Percentiles rank a stretch among this genome's conserved stretches.
Evolutionary conservation across 2,329 filamentous ascomycete genomes (phyloP).

Genomic region (Penicillium palitans): DNA sequence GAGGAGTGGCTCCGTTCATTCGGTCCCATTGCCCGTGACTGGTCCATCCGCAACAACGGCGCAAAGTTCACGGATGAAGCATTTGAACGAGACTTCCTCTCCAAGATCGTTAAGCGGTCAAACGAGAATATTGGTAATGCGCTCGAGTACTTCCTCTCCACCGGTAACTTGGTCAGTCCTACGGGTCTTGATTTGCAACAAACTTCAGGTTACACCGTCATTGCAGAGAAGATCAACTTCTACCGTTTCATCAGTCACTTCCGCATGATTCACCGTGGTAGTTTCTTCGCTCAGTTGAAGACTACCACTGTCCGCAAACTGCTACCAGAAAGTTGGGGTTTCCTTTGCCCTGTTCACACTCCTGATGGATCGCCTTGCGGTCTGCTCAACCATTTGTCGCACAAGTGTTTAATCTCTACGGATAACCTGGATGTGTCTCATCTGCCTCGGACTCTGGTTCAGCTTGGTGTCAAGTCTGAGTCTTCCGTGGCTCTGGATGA

Average conservation of each 20-base stretch:
- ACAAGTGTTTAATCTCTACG: conserved; percentile 90
- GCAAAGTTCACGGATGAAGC: conserved; percentile 69
- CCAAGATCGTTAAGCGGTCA: conserved; percentile 73
- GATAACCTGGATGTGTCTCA: conserved; percentile 70
- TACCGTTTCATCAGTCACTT: conserved; percentile 98
- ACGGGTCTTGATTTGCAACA: conserved; percentile 94
- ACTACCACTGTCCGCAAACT: conserved; percentile 96
- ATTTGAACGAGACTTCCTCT: conserved; percentile 77
- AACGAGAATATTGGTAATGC: conserved; percentile 86
- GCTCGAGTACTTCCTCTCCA: conserved; percentile 94
- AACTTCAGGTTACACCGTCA: conserved; percentile 89
- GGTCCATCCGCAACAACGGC: conserved; percentile 53
- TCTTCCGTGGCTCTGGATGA: conserved; percentile 79
- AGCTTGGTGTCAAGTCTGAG: conserved; percentile 74
- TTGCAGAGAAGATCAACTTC: conserved; percentile 99
- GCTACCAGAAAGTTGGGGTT: conserved; percentile 95
- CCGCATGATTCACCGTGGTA: conserved; percentile 97
- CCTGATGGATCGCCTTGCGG: conserved; percentile 95
- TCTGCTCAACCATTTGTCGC: conserved; percentile 88
- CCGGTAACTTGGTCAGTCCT: conserved; percentile 86
- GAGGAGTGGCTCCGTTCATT: conserved; percentile 83
- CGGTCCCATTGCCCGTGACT: conserved; percentile 54
- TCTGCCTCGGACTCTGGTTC: conserved; percentile 70
- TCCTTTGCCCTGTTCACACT: conserved; percentile 94
- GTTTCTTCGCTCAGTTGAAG: conserved; percentile 96